These are phyloP conservation scores for Schizochytrium sp. DNA, from an alignment of 108 stramenopile genomes.

Conservation along the genomic window DNA sequence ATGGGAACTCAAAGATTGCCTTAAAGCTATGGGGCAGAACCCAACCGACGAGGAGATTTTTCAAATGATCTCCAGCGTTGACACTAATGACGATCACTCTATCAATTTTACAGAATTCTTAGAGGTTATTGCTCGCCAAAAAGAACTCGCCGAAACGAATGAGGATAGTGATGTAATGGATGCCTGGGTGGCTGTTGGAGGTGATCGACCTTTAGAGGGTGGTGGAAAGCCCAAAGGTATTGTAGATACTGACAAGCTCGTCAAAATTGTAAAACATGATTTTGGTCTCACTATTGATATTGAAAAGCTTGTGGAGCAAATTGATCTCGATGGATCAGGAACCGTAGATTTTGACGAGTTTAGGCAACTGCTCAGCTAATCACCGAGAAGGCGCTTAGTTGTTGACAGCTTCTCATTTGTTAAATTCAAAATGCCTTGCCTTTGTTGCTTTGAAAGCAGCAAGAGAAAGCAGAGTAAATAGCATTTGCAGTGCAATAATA, in stretches of 20 bases:
- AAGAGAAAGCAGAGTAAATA: no score
- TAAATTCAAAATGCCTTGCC: no score
- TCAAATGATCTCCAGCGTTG: constrained; percentile 85
- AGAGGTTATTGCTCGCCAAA: constrained; percentile 89
- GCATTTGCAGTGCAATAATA: no score
- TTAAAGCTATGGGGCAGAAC: constrained; percentile 89
- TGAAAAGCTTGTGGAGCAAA: constrained; percentile 82
- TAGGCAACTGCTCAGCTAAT: constrained; percentile 75
- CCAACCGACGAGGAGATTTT: constrained; percentile 93
- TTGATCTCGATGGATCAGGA: constrained; percentile 83
- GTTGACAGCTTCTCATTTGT: no score
- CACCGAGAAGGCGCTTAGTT: constrained; percentile 53
- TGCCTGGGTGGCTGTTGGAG: constrained; percentile 91
- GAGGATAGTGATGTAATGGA: constrained; percentile 83
- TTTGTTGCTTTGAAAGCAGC: no score
- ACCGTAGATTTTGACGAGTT: constrained; percentile 89
- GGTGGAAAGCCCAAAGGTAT: constrained; percentile 69
- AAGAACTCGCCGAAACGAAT: constrained; percentile 78
- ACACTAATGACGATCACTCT: constrained; percentile 88
- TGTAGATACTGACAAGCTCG: constrained; percentile 75
- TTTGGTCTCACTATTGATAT: constrained; percentile 88
- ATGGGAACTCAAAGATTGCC: constrained; percentile 87
- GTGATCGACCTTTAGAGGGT: constrained; percentile 78
- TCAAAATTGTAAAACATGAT: constrained; percentile 86
- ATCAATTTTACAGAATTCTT: constrained; percentile 92